These are phyloP conservation scores for Sisymbrium irio DNA, from an alignment of 345 rosid genomes.

Conservation along the genomic window DNA sequence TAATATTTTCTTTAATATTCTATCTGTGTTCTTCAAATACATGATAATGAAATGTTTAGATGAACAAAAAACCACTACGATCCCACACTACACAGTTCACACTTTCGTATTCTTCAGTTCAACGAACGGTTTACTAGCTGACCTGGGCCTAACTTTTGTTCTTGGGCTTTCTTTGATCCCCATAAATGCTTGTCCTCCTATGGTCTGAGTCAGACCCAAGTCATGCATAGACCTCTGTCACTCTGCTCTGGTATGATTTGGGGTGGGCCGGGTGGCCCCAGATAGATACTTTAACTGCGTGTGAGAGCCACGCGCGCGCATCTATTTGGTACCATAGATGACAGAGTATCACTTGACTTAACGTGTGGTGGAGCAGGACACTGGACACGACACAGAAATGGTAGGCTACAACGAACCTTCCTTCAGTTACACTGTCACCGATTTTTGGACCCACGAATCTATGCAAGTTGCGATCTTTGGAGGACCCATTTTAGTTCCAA, in stretches of 20 bases:
- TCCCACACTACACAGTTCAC: too few species aligned
- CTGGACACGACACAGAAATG: slow-evolving; percentile 8
- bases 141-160: neutral
- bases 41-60: too few species aligned
- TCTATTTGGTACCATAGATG: neutral
- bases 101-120: neutral
- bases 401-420: slow-evolving; percentile 30
- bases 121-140: neutral
- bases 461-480: slow-evolving; percentile 26
- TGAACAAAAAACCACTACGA: too few species aligned
- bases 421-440: slow-evolving; percentile 4
- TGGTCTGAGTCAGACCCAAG: neutral
- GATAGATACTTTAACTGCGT: slow-evolving; percentile 1
- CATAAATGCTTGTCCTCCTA: neutral
- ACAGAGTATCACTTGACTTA: slow-evolving; percentile 14
- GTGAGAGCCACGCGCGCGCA: slow-evolving; percentile 1
- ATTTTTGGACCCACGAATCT: slow-evolving; percentile 35
- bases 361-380: slow-evolving; percentile 7
- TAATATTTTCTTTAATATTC: too few species aligned
- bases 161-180: neutral
- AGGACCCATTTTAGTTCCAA: slow-evolving; percentile 21
- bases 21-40: too few species aligned
- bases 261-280: slow-evolving; percentile 21
- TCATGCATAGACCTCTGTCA: neutral
- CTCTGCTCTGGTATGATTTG: neutral